Base-by-base conservation (phyloP, 1,139 yeast genomes). In the Maudiozyma humilis region DNA sequence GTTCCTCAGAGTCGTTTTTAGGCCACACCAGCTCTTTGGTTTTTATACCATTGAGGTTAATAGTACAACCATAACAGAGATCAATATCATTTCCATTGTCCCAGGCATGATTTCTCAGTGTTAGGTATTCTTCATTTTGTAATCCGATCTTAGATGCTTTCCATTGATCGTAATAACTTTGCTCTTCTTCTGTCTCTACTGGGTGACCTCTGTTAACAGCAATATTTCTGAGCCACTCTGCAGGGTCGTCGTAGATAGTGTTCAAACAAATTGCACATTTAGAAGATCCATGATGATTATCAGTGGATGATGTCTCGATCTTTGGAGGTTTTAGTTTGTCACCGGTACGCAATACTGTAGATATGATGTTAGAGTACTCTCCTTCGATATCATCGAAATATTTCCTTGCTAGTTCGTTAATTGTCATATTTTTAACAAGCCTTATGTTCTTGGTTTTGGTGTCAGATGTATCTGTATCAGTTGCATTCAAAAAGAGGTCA, bases 301-400 rank as follows among this genome's bases (percentile, higher is more conserved):
- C 32, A 7, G 33, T 43, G 16, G 45, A 45, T 29, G 44, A 60
- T 3, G 25, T 25, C 10, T 31, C 36, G 0, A n/a, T 30, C 7
- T 8, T 15, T 7, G 86, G 87, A 8, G 73, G 73, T 1, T 77
- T 78, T 41, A 91, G 66, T 61, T 91, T 89, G 42, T 80, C 81
- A 10, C 94, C 95, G 0, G 95, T 89, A 51, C 86, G 80, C 12
- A 88, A 89, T 16, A 91, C 97, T 0, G 98, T 89, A 0, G 96
- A 83, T 2, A 93, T 91, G 3, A 93, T 87, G 42, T 94, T 87
- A 0, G 96, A 87, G 57, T 88, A 89, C 6, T 84, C 94, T 8
- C 76, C 72, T 56, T 88, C 96, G 31, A 89, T 77, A 36, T 73
- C 73, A 32, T 69, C 72, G 56, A 88, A 87, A 62, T 91, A 91